Conservation (phyloP, 2,329 filamentous ascomycete genomes). For the Lasiodiplodia hormozganensis region DNA sequence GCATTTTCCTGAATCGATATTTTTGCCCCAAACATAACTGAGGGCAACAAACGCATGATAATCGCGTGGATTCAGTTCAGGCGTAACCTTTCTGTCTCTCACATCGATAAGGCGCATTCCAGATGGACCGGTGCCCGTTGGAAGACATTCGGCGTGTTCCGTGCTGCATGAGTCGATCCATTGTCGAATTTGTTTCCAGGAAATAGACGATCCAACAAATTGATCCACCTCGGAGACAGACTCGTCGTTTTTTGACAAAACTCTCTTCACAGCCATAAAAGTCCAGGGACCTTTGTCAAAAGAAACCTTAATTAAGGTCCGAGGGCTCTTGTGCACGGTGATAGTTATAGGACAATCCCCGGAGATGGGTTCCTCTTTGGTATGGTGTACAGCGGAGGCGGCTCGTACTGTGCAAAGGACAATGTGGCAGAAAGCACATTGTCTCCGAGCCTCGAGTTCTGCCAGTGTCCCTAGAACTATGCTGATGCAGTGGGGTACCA, state of each 20-base stretch:
- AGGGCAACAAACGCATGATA: constrained; percentile 28
- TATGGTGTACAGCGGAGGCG: too few species aligned
- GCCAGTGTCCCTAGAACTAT: too few species aligned
- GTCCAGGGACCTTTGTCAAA: too few species aligned
- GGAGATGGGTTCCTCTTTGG: too few species aligned
- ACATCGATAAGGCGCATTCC: neutral
- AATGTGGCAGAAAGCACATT: too few species aligned
- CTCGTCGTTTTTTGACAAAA: accelerated
- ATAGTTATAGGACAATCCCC: too few species aligned
- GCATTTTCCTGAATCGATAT: constrained; percentile 2
- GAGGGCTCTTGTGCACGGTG: too few species aligned
- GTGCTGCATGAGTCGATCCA: neutral
- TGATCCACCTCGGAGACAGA: neutral
- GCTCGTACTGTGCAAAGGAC: too few species aligned
- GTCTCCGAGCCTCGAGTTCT: too few species aligned
- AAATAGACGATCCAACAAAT: neutral
- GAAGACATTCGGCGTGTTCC: neutral
- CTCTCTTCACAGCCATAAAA: too few species aligned
- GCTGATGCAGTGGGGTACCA: too few species aligned
- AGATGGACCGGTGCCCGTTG: neutral
- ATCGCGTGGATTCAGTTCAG: neutral
- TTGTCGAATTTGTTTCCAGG: neutral
- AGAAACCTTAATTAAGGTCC: accelerated
- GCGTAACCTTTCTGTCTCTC: neutral
- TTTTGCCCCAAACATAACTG: constrained; percentile 31